Conservation (phyloP, 345 rosid genomes). For the Eucalyptus curtisii region DNA sequence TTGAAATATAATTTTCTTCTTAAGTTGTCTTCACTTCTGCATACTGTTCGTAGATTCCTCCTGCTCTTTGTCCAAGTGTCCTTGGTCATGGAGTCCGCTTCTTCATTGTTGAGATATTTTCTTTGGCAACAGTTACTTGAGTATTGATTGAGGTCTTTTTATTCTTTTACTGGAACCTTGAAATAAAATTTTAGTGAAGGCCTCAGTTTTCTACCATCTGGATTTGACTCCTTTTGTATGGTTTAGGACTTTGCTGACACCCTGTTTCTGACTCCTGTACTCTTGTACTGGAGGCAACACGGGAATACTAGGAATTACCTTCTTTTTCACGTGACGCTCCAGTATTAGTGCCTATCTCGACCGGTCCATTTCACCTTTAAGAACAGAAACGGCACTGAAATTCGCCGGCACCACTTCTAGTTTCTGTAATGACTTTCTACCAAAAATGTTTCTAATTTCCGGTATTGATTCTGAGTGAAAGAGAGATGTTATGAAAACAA, state of each 20-base stretch:
- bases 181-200: not conserved
- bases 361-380: not conserved
- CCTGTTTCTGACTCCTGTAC: not conserved
- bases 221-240: not conserved
- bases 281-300: not conserved
- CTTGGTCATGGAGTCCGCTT: not conserved
- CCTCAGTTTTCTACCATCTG: not conserved
- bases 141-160: not conserved
- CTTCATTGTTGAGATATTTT: not conserved
- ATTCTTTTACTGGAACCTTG: not conserved
- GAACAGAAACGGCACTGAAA: not conserved
- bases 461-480: not conserved
- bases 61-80: not conserved
- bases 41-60: not conserved
- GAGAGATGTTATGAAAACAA: not conserved
- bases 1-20: not conserved
- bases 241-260: not conserved
- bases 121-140: not conserved
- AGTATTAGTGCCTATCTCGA: not conserved
- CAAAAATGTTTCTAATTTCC: not conserved
- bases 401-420: not conserved
- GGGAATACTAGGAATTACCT: not conserved
- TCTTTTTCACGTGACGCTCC: not conserved
- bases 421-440: not conserved
- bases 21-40: not conserved